Base-by-base conservation (phyloP, 352 stramenopile genomes). In the Aphanomyces euteiches region DNA sequence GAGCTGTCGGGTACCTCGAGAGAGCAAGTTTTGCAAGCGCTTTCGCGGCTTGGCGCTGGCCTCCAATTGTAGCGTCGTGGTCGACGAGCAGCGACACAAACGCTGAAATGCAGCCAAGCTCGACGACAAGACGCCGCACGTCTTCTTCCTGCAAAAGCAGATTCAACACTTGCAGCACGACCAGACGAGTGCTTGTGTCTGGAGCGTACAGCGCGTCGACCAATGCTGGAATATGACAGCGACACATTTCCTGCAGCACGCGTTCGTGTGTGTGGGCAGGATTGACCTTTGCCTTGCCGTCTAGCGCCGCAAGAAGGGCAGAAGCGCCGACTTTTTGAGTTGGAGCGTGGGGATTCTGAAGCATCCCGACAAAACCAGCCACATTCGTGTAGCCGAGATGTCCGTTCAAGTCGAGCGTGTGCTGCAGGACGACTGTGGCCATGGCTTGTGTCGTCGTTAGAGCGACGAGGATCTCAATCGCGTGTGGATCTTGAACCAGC, bases 71-170 rank as follows among this genome's bases (percentile, higher is more conserved):
- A 3, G 12, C 12, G 19, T 36, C 10, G 7, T 12, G n/a, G 38
- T 67, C 39, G 2, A 67, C 15, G 3, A 67, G 43, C 4, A 67
- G 39, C 40, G 59, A 67, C 17, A 67, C 59, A 56, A 67, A 67
- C 17, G 41, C 39, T 8, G 59, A 34, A 15, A 67, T 83, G 47
- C 85, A 92, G 7, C 83, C 82, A 43, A 90, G 56, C 67, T 90
- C 83, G 59, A 90, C 68, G 7, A 89, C 73, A 7, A 82, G 72
- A 57, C 84, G 83, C n/a, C 59, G 59, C 4, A 37, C 59, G 19
- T 67, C 59, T 5, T 56, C 59, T 54, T 67, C 59, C 39, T 54
- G 39, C 4, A 67, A 39, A 21, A 67, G n/a, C 4, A 54, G 6
- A 28, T 54, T 67, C 3, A 67, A 28, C 8, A 67, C 28, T 12